Conservation (phyloP, 1,139 yeast species). For the Casaregolazyma lundiana region DNA sequence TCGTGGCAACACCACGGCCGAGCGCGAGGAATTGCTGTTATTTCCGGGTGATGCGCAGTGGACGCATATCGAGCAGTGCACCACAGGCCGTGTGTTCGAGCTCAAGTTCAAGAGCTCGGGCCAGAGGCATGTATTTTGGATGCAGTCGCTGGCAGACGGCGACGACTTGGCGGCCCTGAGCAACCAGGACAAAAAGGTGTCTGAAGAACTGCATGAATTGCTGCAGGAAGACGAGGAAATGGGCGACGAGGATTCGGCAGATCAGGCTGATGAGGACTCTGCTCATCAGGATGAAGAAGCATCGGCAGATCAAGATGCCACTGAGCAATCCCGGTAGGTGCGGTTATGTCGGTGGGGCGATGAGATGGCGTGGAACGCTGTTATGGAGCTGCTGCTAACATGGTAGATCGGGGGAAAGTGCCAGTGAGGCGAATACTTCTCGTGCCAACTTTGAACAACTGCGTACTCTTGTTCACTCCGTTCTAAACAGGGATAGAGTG, state of each 20-base stretch:
- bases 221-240: slow-evolving; percentile 39
- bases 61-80: slow-evolving; percentile 68
- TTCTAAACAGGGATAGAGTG: slow-evolving; percentile 5
- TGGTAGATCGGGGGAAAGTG: too few species aligned
- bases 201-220: slow-evolving; percentile 50
- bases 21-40: slow-evolving; percentile 59
- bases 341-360: background rate
- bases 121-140: slow-evolving; percentile 82
- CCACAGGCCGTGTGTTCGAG: slow-evolving; percentile 80
- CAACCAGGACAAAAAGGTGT: slow-evolving; percentile 53
- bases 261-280: slow-evolving; percentile 2
- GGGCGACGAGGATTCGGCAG: slow-evolving; percentile 10
- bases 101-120: slow-evolving; percentile 80
- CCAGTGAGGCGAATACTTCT: too few species aligned
- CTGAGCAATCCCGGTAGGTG: slow-evolving; percentile 1
- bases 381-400: too few species aligned
- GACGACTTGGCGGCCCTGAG: slow-evolving; percentile 53
- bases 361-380: too few species aligned
- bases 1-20: slow-evolving; percentile 32
- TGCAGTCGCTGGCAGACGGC: slow-evolving; percentile 71
- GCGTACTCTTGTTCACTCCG: slow-evolving; percentile 1
- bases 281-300: slow-evolving; percentile 10
- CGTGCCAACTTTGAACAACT: background rate
- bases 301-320: slow-evolving; percentile 4
- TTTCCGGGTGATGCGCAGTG: slow-evolving; percentile 93